Evolutionary conservation across 2,329 filamentous ascomycete species (phyloP).

Genomic region (Xenosphaeropsis pyriputrescens): DNA sequence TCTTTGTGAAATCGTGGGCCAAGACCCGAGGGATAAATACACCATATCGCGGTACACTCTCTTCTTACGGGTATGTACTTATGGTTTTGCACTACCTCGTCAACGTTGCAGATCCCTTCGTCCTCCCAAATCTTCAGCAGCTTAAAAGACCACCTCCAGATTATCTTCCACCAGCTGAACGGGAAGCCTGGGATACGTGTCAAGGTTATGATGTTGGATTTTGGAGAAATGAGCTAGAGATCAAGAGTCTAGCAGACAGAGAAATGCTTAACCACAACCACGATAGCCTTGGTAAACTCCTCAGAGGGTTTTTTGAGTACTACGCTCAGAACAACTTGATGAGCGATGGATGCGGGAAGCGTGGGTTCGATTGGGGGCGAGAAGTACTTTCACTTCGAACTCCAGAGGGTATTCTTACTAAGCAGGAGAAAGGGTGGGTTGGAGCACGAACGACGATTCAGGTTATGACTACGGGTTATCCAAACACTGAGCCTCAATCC

Average conservation of each 20-base stretch:
- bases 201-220: constrained; percentile 62
- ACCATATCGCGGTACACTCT: constrained; percentile 72
- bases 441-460: constrained; percentile 60
- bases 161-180: constrained; percentile 25
- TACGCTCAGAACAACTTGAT: constrained; percentile 50
- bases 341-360: constrained; percentile 31
- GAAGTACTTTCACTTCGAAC: constrained; percentile 70
- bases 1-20: constrained; percentile 87
- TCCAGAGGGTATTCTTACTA: constrained; percentile 52
- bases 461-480: constrained; percentile 22
- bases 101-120: constrained; percentile 66
- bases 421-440: constrained; percentile 73
- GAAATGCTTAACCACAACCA: constrained; percentile 52
- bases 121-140: constrained; percentile 70
- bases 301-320: constrained; percentile 81
- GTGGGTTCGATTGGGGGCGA: constrained; percentile 65
- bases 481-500: constrained; percentile 3
- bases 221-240: constrained; percentile 61
- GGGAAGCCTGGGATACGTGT: constrained; percentile 25
- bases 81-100: constrained; percentile 88
- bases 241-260: constrained; percentile 40
- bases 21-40: constrained; percentile 77
- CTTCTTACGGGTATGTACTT: constrained; percentile 80
- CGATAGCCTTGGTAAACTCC: constrained; percentile 54
- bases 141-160: constrained; percentile 29